These are phyloP conservation scores for Daldinia childiae DNA, from an alignment of 495 filamentous ascomycete species.

Conservation along the genomic window DNA sequence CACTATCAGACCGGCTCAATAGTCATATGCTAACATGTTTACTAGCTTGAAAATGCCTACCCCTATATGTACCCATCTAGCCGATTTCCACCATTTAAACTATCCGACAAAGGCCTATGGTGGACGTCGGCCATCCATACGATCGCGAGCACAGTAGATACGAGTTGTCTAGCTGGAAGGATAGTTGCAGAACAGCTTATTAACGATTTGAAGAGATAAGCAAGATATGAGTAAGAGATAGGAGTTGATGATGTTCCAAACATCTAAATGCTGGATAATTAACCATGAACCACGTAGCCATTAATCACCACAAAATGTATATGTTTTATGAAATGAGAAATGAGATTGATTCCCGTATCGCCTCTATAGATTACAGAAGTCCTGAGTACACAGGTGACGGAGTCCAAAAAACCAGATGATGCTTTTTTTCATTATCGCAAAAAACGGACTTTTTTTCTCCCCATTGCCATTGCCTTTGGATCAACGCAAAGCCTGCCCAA, in stretches of 20 bases:
- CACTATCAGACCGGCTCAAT: not conserved
- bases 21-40: not conserved
- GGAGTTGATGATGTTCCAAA: too few relatives aligned
- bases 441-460: conserved; percentile 33
- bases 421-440: conserved; percentile 25
- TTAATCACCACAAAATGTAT: not conserved
- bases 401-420: conserved; percentile 4
- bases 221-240: not conserved
- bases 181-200: conserved; percentile 41
- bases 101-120: conserved; percentile 40
- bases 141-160: conserved; percentile 36
- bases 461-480: conserved; percentile 16
- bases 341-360: conserved; percentile 22
- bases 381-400: conserved; percentile 19
- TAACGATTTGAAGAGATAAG: conserved; percentile 12
- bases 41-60: conserved; percentile 41
- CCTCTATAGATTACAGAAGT: conserved; percentile 26
- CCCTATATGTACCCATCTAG: conserved; percentile 29
- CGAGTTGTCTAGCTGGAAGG: conserved; percentile 42
- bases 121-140: conserved; percentile 43
- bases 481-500: conserved; percentile 22
- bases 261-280: too few relatives aligned
- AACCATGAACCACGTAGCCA: too few relatives aligned
- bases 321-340: conserved; percentile 10
- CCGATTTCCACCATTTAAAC: conserved; percentile 33